Base-by-base conservation (phyloP, 257 asterid species). In the Handroanthus guayacan region DNA sequence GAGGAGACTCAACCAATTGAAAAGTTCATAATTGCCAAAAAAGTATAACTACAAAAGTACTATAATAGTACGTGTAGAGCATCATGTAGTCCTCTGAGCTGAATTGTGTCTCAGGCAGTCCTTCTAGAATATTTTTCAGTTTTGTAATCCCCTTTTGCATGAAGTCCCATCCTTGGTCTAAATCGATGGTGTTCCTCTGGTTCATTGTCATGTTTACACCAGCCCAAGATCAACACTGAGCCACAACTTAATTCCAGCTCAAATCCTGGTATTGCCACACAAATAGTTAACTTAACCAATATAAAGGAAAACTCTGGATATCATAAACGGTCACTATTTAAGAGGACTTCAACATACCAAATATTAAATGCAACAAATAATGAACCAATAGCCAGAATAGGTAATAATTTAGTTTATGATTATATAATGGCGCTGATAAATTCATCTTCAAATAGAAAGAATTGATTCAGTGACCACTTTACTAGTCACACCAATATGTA, bases 141-240 rank as follows among this genome's bases (percentile, higher is more conserved):
- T 95, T 95, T 11, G 89, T 86, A 36, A 95, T 90, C 81, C 99
- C 99, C 38, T 81, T 86, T 80, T 93, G 94, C 98, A 95, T 95
- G 58, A 89, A 85, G 41, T 91, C 94, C 99, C 97, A 95, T 78
- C 99, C 99, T 76, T 91, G 92, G 5, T 95, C 98, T 75, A 95
- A 84, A 81, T 89, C 96, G 67, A 91, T 93, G 17, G 91, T 89
- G 74, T 82, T 86, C 64, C 92, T 85, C 77, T 85, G 98, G 76
- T 84, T 85, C 94, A 90, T 88, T 16, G 91, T 78, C 90, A 87
- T 85, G 67, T 66, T 67, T 68, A 37, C 16, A 57, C 73, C 77
- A 52, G 60, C 41, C 48, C 74, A 79, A 45, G 52, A 74, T 82
- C 69, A 79, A 81, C 36, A 44, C 78, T 12, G 71, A 72, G 55